Evolutionary conservation across 2,329 filamentous ascomycete genomes (phyloP).

Genomic region (Zymoseptoria brevis): DNA sequence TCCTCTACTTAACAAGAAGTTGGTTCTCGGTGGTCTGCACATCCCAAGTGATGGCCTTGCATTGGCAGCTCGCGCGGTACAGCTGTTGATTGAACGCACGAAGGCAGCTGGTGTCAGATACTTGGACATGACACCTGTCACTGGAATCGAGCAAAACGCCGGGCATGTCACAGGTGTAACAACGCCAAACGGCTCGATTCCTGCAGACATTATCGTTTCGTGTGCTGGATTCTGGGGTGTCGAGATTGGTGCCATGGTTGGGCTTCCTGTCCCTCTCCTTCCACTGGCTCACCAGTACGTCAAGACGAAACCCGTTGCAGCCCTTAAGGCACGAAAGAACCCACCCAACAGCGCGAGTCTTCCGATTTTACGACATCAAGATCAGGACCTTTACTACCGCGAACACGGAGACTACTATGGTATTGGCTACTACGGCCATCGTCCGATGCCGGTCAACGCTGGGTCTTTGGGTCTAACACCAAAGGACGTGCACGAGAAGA

Average conservation of each 20-base stretch:
- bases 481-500: slow-evolving; percentile 47
- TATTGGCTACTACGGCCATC: slow-evolving; percentile 58
- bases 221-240: slow-evolving; percentile 62
- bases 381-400: slow-evolving; percentile 57
- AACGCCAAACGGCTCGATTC: slow-evolving; percentile 42
- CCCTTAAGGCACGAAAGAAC: slow-evolving; percentile 35
- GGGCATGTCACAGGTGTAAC: slow-evolving; percentile 50
- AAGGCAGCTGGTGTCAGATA: slow-evolving; percentile 52
- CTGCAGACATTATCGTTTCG: slow-evolving; percentile 54
- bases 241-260: slow-evolving; percentile 55
- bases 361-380: slow-evolving; percentile 56
- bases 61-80: slow-evolving; percentile 53
- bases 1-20: slow-evolving; percentile 42
- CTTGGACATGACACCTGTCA: slow-evolving; percentile 49
- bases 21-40: slow-evolving; percentile 52
- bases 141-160: slow-evolving; percentile 44
- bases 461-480: slow-evolving; percentile 48
- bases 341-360: slow-evolving; percentile 44
- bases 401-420: slow-evolving; percentile 56
- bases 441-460: slow-evolving; percentile 53
- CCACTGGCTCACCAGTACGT: slow-evolving; percentile 58
- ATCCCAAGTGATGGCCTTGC: slow-evolving; percentile 56
- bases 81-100: slow-evolving; percentile 53
- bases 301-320: slow-evolving; percentile 50
- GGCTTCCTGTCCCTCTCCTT: slow-evolving; percentile 49